These are phyloP conservation scores for Sugiyamaella pinicola DNA, from an alignment of 1,139 yeast genomes.

Conservation along the genomic window DNA sequence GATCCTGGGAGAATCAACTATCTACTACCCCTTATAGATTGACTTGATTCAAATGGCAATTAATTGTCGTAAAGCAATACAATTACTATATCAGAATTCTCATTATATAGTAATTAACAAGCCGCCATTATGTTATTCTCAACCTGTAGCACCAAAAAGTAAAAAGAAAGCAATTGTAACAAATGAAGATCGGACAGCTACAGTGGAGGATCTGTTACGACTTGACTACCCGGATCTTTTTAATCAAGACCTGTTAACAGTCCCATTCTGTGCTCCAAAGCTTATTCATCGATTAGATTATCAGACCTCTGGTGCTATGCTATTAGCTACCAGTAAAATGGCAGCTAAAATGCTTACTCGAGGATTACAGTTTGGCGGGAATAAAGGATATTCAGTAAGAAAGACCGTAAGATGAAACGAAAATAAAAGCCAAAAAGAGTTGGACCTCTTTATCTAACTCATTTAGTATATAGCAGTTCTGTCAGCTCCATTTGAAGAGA, in stretches of 20 bases:
- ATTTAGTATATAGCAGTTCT: slow-evolving; percentile 26
- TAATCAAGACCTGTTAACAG: slow-evolving; percentile 7
- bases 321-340: slow-evolving; percentile 33
- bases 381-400: slow-evolving; percentile 29
- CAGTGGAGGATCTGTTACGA: slow-evolving; percentile 27
- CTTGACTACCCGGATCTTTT: slow-evolving; percentile 31
- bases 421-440: not conserved
- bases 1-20: too few species aligned
- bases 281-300: slow-evolving; percentile 38
- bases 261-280: slow-evolving; percentile 35
- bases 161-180: not conserved
- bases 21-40: too few species aligned
- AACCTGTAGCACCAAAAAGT: slow-evolving; percentile 27
- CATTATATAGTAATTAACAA: slow-evolving; percentile 35
- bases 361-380: slow-evolving; percentile 20
- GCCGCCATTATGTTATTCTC: slow-evolving; percentile 33
- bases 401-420: slow-evolving; percentile 26
- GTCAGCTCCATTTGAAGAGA: slow-evolving; percentile 16
- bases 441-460: not conserved
- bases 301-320: slow-evolving; percentile 39
- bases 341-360: slow-evolving; percentile 34
- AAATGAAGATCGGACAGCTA: too few species aligned
- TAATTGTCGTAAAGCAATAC: slow-evolving; percentile 1
- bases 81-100: slow-evolving; percentile 14
- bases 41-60: not conserved